Percentiles rank a stretch among this genome's conserved stretches.
These are phyloP conservation scores for Gossypium aridum DNA, from an alignment of 441 rosid species.

Conservation along the genomic window DNA sequence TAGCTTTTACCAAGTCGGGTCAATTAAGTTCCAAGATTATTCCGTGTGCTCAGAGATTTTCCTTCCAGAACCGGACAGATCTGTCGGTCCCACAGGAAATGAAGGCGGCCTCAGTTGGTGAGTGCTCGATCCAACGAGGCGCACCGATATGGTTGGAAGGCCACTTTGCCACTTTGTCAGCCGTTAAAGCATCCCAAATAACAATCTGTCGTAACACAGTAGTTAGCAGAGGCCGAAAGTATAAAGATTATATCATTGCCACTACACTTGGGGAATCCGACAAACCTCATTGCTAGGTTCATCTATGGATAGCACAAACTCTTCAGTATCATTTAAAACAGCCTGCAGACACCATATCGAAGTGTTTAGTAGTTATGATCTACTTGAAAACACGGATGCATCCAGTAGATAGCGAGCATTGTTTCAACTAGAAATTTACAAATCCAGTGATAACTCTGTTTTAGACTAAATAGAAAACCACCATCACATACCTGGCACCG, in stretches of 20 bases:
- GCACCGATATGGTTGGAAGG: slow-evolving; percentile 67
- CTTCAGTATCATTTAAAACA: slow-evolving; percentile 74
- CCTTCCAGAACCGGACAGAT: slow-evolving; percentile 82
- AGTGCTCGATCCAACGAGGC: slow-evolving; percentile 82
- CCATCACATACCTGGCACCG: slow-evolving; percentile 55
- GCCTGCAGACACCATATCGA: slow-evolving; percentile 45
- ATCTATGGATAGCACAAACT: slow-evolving; percentile 62
- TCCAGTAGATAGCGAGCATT: not conserved
- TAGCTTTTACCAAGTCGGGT: not conserved
- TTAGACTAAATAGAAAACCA: not conserved
- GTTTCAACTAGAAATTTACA: not conserved
- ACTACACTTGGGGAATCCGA: not conserved
- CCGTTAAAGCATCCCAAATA: slow-evolving; percentile 70
- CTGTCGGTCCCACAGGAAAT: slow-evolving; percentile 74
- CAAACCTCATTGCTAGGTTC: slow-evolving; percentile 59
- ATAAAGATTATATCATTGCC: not conserved
- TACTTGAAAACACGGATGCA: not conserved
- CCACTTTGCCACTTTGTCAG: slow-evolving; percentile 72
- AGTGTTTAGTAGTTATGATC: not conserved
- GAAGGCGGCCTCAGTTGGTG: slow-evolving; percentile 68
- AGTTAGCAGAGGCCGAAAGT: not conserved
- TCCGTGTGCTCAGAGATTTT: slow-evolving; percentile 21
- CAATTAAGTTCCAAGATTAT: not conserved
- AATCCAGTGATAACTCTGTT: not conserved
- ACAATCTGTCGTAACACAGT: slow-evolving; percentile 44